These are phyloP conservation scores for Phytophthora meadii DNA, from an alignment of 352 stramenopile species.

Conservation along the genomic window DNA sequence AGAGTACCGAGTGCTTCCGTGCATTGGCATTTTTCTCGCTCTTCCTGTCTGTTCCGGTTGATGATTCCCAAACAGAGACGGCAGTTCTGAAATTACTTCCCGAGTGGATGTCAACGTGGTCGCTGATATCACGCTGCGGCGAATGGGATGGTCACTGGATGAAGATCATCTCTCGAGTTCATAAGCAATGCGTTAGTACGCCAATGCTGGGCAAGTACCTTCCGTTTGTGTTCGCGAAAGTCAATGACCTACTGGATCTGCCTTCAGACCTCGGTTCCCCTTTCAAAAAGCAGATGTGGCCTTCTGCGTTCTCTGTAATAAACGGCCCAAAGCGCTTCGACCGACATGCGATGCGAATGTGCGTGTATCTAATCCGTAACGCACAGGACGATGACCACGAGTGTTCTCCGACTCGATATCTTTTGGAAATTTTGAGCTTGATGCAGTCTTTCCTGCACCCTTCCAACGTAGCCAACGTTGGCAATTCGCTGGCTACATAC, in stretches of 20 bases:
- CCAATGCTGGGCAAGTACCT: conserved; percentile 42
- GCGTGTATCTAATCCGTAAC: conserved; percentile 56
- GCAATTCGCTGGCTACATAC: conserved; percentile 56
- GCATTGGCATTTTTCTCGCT: conserved; percentile 70
- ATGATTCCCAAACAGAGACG: conserved; percentile 13
- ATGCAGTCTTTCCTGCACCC: conserved; percentile 80
- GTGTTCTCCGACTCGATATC: conserved; percentile 45
- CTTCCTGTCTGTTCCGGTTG: conserved; percentile 41
- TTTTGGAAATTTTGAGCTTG: conserved; percentile 64
- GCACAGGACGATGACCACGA: conserved; percentile 15
- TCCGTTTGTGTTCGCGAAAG: conserved; percentile 73
- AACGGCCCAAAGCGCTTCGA: conserved; percentile 68
- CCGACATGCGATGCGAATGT: conserved; percentile 62
- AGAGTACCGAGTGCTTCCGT: conserved; percentile 65
- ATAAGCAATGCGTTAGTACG: conserved; percentile 52
- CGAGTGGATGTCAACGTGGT: conserved; percentile 67
- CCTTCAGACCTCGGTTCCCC: conserved; percentile 71
- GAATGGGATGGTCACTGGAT: conserved; percentile 84
- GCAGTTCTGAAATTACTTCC: conserved; percentile 41
- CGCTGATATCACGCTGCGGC: conserved; percentile 51
- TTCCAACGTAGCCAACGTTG: conserved; percentile 70
- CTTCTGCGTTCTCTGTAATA: conserved; percentile 51
- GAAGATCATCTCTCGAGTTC: conserved; percentile 69
- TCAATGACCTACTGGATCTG: conserved; percentile 64
- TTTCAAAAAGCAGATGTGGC: conserved; percentile 71